These are phyloP conservation scores for Phaseolus lunatus DNA, from an alignment of 306 rosid species.

Conservation along the genomic window DNA sequence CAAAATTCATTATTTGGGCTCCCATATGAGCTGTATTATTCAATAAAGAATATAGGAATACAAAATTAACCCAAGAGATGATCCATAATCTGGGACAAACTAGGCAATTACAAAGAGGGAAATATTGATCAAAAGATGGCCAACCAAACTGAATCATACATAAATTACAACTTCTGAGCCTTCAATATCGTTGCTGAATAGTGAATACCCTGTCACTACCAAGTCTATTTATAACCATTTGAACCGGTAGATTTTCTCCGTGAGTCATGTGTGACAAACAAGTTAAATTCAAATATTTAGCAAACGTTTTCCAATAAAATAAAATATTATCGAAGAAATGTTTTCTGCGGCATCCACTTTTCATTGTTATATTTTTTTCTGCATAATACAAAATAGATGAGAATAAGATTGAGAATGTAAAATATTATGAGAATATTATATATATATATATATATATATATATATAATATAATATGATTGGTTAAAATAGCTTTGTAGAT, in stretches of 20 bases:
- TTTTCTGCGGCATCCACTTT: not conserved
- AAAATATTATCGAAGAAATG: not conserved
- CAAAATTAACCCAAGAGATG: too few species aligned
- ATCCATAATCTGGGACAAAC: too few species aligned
- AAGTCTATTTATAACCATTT: not conserved
- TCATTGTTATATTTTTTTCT: not conserved
- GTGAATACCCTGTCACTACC: not conserved
- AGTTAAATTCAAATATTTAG: not conserved
- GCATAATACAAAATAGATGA: too few species aligned
- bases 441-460: too few species aligned
- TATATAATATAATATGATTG: too few species aligned
- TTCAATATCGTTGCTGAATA: not conserved
- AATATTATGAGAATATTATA: too few species aligned
- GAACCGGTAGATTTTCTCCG: not conserved
- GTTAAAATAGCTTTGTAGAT: too few species aligned
- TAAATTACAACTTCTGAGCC: not conserved
- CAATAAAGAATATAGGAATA: not conserved
- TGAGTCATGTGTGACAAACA: not conserved
- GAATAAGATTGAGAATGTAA: too few species aligned
- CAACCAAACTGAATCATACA: not conserved
- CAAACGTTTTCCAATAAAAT: not conserved
- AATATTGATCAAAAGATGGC: not conserved
- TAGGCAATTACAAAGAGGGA: too few species aligned
- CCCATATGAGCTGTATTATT: constrained; percentile 14
- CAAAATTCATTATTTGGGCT: constrained; percentile 13